These are phyloP conservation scores for Dictyostelium purpureum DNA, from an alignment of 78 protist genomes.

Conservation along the genomic window DNA sequence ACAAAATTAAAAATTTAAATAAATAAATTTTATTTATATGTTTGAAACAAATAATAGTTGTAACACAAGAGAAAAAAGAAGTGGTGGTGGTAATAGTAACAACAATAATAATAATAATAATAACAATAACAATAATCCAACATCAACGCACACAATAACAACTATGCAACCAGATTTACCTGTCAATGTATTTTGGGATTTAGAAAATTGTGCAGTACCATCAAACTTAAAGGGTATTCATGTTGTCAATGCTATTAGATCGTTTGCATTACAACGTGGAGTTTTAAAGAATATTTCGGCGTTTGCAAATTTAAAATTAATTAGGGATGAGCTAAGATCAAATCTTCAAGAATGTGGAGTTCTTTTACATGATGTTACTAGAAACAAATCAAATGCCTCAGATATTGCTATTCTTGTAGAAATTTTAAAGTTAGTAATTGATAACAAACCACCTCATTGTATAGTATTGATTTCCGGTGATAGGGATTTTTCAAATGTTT, in stretches of 20 bases:
- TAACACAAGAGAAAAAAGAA: background rate
- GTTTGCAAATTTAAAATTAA: slow-evolving; percentile 63
- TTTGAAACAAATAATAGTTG: background rate
- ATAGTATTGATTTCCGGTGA: slow-evolving; percentile 72
- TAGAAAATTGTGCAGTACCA: slow-evolving; percentile 75
- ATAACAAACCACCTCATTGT: slow-evolving; percentile 77
- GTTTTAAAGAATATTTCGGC: slow-evolving; percentile 68
- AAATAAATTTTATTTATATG: background rate
- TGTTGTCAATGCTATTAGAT: slow-evolving; percentile 67
- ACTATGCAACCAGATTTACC: slow-evolving; percentile 74
- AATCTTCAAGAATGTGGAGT: slow-evolving; percentile 77
- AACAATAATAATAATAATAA: background rate
- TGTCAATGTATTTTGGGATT: slow-evolving; percentile 77
- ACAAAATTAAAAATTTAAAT: background rate
- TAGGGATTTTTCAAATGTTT: slow-evolving; percentile 59
- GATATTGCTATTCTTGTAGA: slow-evolving; percentile 78
- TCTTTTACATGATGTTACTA: slow-evolving; percentile 60
- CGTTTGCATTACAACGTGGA: slow-evolving; percentile 61
- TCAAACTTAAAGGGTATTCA: slow-evolving; percentile 66
- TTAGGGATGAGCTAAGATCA: slow-evolving; percentile 60
- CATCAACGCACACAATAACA: too few relatives aligned
- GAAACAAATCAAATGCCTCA: slow-evolving; percentile 76
- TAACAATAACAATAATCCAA: background rate
- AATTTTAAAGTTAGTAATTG: slow-evolving; percentile 63
- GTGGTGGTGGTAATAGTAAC: background rate